These are phyloP conservation scores for Schizothecium vesticola DNA, from an alignment of 495 filamentous ascomycete species.

Conservation along the genomic window DNA sequence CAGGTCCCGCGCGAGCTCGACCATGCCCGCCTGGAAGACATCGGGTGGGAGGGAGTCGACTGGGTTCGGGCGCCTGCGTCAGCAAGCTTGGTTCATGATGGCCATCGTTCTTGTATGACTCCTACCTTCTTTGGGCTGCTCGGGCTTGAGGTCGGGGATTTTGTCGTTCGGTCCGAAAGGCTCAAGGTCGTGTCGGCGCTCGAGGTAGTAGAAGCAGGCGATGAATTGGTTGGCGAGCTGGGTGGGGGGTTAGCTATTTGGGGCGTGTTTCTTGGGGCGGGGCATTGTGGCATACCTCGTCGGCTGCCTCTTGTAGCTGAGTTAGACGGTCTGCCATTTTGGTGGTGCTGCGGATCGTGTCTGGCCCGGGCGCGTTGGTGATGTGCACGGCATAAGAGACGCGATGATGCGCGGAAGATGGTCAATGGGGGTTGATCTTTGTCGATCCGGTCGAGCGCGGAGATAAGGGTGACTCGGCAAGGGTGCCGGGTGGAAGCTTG, in stretches of 20 bases:
- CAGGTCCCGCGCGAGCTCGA: constrained; percentile 80
- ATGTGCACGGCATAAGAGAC: not conserved
- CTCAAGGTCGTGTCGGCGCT: constrained; percentile 71
- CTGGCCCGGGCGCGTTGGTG: not conserved
- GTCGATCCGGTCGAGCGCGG: not conserved
- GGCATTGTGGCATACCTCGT: constrained; percentile 49
- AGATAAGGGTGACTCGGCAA: not conserved
- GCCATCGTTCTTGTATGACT: not conserved
- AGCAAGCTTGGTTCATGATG: not conserved
- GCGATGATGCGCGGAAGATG: not conserved
- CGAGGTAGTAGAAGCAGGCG: constrained; percentile 75
- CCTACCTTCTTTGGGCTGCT: constrained; percentile 39
- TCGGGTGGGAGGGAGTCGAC: constrained; percentile 59
- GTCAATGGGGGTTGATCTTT: not conserved
- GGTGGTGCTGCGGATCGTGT: not conserved
- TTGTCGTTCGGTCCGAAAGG: constrained; percentile 56
- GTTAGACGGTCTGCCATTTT: constrained; percentile 87
- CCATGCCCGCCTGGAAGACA: constrained; percentile 62
- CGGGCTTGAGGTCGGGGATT: constrained; percentile 52
- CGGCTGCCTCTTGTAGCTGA: constrained; percentile 90
- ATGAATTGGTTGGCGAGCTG: constrained; percentile 89
- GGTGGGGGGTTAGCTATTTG: constrained; percentile 6
- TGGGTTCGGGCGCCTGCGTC: constrained; percentile 16
- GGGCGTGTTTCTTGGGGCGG: not conserved
- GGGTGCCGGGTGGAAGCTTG: not conserved